Percentiles rank a stretch among this genome's conserved stretches.
Evolutionary conservation across 257 asterid genomes (phyloP).

Genomic region (Ilex asprella): DNA sequence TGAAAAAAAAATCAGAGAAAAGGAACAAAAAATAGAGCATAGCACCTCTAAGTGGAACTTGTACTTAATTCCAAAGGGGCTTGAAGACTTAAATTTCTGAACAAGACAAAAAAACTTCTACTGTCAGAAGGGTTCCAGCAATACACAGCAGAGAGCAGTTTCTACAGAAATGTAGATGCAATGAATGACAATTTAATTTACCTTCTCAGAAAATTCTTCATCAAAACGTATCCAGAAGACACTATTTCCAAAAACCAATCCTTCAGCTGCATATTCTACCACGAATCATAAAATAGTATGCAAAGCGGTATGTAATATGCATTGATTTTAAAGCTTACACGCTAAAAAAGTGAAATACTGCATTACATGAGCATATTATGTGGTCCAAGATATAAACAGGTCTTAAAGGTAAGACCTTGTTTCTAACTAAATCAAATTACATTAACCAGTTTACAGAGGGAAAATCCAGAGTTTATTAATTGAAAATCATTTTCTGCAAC

Average conservation of each 20-base stretch:
- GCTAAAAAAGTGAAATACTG: too few species aligned
- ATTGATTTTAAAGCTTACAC: too few species aligned
- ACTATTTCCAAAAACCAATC: constrained; percentile 79
- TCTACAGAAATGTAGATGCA: not conserved
- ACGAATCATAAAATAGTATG: not conserved
- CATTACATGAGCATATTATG: too few species aligned
- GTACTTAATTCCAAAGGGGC: constrained; percentile 92
- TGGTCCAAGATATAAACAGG: too few species aligned
- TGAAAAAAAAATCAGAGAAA: not conserved
- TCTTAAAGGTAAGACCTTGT: too few species aligned
- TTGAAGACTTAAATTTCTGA: constrained; percentile 81
- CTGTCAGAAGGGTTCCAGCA: not conserved
- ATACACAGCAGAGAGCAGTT: not conserved
- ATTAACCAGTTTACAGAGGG: too few species aligned
- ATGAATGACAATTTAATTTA: constrained; percentile 12
- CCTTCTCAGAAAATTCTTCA: constrained; percentile 75
- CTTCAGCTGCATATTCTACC: constrained; percentile 67
- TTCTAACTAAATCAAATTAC: too few species aligned
- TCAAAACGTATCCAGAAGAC: constrained; percentile 82
- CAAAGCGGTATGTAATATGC: not conserved
- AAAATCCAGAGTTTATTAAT: too few species aligned
- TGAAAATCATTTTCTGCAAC: too few species aligned
- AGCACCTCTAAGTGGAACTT: constrained; percentile 88
- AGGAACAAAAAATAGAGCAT: not conserved
- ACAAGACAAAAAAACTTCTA: not conserved